These are phyloP conservation scores for Mortierella polycephala DNA, from an alignment of 371 early-diverging fungal genomes.

Conservation along the genomic window DNA sequence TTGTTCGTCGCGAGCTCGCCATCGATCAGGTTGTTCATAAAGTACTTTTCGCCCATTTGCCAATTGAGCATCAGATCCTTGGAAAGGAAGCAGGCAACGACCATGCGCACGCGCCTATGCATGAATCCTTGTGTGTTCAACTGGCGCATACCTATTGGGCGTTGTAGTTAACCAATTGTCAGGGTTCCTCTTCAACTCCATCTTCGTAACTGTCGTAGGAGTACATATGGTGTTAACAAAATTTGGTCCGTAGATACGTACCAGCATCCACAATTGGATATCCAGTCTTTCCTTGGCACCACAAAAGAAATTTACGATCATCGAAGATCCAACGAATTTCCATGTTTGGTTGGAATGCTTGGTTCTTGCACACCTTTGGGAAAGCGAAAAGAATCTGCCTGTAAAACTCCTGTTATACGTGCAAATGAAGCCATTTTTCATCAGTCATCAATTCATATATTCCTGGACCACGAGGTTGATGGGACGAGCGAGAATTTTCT, in stretches of 20 bases:
- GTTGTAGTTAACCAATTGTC: too few relatives aligned
- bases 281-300: conserved; percentile 78
- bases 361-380: conserved; percentile 67
- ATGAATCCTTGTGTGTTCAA: conserved; percentile 68
- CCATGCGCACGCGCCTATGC: conserved; percentile 74
- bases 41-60: conserved; percentile 72
- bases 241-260: conserved; percentile 1
- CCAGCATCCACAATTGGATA: conserved; percentile 79
- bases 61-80: conserved; percentile 80
- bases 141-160: conserved; percentile 62
- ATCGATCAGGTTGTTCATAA: conserved; percentile 72
- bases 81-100: conserved; percentile 71
- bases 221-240: not conserved
- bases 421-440: too few relatives aligned
- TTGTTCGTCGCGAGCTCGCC: conserved; percentile 75
- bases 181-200: too few relatives aligned
- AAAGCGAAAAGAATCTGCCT: conserved; percentile 66
- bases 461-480: too few relatives aligned
- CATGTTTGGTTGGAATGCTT: conserved; percentile 63
- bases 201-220: not conserved
- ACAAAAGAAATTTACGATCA: conserved; percentile 57
- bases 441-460: too few relatives aligned
- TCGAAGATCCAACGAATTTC: conserved; percentile 57
- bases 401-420: conserved; percentile 66
- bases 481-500: too few relatives aligned